phyloP scores from a whole-genome alignment of 1,284 basidiomycete species.

The Cryptococcus sp. region DNA sequence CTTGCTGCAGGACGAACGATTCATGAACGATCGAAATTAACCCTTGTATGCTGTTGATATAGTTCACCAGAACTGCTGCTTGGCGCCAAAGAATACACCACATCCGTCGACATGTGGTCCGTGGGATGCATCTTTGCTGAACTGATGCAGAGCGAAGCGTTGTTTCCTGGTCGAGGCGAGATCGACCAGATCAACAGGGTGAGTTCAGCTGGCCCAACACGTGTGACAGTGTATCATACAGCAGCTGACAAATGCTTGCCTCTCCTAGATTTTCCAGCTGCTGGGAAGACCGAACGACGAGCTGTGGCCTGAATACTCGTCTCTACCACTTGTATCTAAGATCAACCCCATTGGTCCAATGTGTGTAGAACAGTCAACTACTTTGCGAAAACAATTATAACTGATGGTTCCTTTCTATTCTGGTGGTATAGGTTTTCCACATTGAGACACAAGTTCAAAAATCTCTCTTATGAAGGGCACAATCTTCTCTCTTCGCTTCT shows the following conservation, averaged over 20 bases:
- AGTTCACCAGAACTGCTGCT: constrained; percentile 95
- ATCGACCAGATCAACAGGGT: constrained; percentile 87
- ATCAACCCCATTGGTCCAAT: constrained; percentile 71
- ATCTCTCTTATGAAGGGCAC: constrained; percentile 77
- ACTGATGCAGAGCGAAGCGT: constrained; percentile 85
- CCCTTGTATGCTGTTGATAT: constrained; percentile 2
- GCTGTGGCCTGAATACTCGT: constrained; percentile 81
- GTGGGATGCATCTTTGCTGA: constrained; percentile 82
- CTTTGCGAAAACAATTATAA: neutral
- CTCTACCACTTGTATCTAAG: constrained; percentile 75
- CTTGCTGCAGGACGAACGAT: neutral
- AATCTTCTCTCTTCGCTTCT: constrained; percentile 81
- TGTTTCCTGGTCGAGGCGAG: constrained; percentile 95
- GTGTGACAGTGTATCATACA: neutral
- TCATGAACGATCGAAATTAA: neutral
- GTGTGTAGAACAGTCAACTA: constrained; percentile 26
- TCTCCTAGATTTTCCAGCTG: constrained; percentile 71
- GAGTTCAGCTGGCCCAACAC: constrained; percentile 9
- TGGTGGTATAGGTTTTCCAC: constrained; percentile 52
- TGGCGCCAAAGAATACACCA: constrained; percentile 89
- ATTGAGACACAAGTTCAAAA: constrained; percentile 64
- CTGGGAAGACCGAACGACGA: constrained; percentile 82
- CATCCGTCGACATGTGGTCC: constrained; percentile 61
- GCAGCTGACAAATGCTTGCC: neutral
- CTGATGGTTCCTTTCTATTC: constrained; percentile 9